These are phyloP conservation scores for Acrasis kona DNA, from an alignment of 78 protist species.

Conservation along the genomic window DNA sequence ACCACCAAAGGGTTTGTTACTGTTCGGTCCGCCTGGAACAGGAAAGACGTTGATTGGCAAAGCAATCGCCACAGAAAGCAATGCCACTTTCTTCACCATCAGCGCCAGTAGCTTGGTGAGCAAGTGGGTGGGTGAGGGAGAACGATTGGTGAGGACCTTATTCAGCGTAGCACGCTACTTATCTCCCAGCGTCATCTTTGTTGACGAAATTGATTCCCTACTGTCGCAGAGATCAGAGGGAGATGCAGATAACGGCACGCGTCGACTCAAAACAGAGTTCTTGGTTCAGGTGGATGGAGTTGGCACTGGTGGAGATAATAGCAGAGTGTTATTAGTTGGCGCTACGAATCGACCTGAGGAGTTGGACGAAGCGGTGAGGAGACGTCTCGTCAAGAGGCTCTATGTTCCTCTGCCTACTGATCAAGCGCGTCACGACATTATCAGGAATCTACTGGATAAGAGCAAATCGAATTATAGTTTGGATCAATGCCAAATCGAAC, in stretches of 20 bases:
- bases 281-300: constrained; percentile 78
- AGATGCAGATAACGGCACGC: constrained; percentile 51
- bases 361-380: constrained; percentile 83
- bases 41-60: constrained; percentile 79
- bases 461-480: not conserved
- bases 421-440: constrained; percentile 36
- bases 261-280: constrained; percentile 84
- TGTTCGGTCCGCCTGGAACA: constrained; percentile 85
- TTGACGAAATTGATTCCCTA: constrained; percentile 88
- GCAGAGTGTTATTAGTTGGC: constrained; percentile 49
- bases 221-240: constrained; percentile 38
- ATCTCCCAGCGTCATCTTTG: constrained; percentile 71
- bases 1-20: constrained; percentile 65
- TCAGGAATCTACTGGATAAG: constrained; percentile 1
- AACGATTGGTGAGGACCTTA: constrained; percentile 75
- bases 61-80: constrained; percentile 49
- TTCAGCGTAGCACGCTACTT: constrained; percentile 65
- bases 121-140: constrained; percentile 84
- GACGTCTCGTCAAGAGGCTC: constrained; percentile 66
- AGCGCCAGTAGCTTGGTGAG: constrained; percentile 55
- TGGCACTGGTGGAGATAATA: not conserved
- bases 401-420: constrained; percentile 74
- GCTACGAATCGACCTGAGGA: constrained; percentile 91
- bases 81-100: constrained; percentile 60
- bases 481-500: not conserved